Evolutionary conservation across 164 flowering plant species (phyloP).

Genomic region (Echeveria elegans): DNA sequence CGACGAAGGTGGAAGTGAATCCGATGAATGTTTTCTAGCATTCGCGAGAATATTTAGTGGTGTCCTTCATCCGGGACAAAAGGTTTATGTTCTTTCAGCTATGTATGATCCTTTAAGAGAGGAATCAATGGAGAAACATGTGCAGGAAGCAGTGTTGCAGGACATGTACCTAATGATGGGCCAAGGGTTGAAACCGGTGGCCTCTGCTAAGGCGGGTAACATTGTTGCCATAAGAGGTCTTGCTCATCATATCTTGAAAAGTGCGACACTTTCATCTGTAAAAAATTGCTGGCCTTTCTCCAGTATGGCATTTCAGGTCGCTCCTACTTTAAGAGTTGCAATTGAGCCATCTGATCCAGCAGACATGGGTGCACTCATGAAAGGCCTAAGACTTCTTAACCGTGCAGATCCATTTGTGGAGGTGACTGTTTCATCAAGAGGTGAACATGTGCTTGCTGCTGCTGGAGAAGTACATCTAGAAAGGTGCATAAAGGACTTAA

Average conservation of each 20-base stretch:
- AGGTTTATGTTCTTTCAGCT: slow-evolving; percentile 73
- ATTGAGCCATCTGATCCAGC: slow-evolving; percentile 85
- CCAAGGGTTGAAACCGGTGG: slow-evolving; percentile 69
- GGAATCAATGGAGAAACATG: slow-evolving; percentile 58
- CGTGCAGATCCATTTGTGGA: slow-evolving; percentile 95
- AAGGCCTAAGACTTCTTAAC: slow-evolving; percentile 70
- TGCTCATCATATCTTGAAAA: slow-evolving; percentile 72
- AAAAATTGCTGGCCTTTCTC: slow-evolving; percentile 88
- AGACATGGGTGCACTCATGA: slow-evolving; percentile 71
- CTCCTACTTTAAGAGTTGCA: slow-evolving; percentile 78
- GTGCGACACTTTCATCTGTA: slow-evolving; percentile 85
- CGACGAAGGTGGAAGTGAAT: slow-evolving; percentile 47
- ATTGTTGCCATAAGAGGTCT: slow-evolving; percentile 83
- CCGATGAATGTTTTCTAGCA: slow-evolving; percentile 86
- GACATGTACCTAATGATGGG: slow-evolving; percentile 93
- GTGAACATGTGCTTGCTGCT: slow-evolving; percentile 92
- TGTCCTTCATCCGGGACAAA: slow-evolving; percentile 53
- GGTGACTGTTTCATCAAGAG: slow-evolving; percentile 76
- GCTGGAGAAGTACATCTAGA: slow-evolving; percentile 95
- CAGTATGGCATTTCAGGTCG: slow-evolving; percentile 83
- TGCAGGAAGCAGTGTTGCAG: slow-evolving; percentile 69
- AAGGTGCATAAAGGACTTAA: slow-evolving; percentile 82
- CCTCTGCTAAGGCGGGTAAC: slow-evolving; percentile 68
- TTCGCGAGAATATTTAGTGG: slow-evolving; percentile 95
- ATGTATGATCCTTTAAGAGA: slow-evolving; percentile 70